Percentiles rank a stretch among this genome's conserved stretches.
These are phyloP conservation scores for Rubia peregrina DNA, from an alignment of 305 asterid species.

Conservation along the genomic window DNA sequence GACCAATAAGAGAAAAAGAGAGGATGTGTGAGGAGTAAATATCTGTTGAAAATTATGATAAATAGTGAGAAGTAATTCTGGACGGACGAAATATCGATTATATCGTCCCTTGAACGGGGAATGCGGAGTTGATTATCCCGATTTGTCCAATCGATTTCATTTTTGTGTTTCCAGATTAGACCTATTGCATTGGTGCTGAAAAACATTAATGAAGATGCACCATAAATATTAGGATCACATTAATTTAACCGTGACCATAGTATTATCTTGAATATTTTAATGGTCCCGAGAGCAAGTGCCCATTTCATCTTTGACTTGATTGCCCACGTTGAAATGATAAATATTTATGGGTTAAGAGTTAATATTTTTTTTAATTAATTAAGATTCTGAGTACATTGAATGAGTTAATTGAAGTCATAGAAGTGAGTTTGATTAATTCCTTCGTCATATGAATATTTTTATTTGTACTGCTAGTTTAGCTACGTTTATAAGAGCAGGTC, in stretches of 20 bases:
- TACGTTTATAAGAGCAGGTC: too few species aligned
- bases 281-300: conserved; percentile 10
- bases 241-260: neutral
- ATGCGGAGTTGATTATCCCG: conserved; percentile 30
- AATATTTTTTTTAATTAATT: too few species aligned
- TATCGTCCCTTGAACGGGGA: conserved; percentile 18
- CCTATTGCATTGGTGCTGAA: conserved; percentile 24
- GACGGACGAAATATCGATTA: conserved; percentile 12
- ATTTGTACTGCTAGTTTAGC: too few species aligned
- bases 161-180: conserved; percentile 25
- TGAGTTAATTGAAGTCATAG: too few species aligned
- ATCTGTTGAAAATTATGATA: too few species aligned
- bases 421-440: too few species aligned
- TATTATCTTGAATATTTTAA: neutral
- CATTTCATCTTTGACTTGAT: neutral
- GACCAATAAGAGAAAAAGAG: too few species aligned
- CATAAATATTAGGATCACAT: neutral
- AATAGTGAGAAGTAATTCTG: too few species aligned
- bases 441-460: too few species aligned
- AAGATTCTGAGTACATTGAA: too few species aligned
- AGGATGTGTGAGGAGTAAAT: too few species aligned
- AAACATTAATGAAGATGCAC: conserved; percentile 13
- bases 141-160: conserved; percentile 17
- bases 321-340: neutral
- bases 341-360: neutral